phyloP scores from a whole-genome alignment of 352 stramenopile species.

The Saprolegnia parasitica region DNA sequence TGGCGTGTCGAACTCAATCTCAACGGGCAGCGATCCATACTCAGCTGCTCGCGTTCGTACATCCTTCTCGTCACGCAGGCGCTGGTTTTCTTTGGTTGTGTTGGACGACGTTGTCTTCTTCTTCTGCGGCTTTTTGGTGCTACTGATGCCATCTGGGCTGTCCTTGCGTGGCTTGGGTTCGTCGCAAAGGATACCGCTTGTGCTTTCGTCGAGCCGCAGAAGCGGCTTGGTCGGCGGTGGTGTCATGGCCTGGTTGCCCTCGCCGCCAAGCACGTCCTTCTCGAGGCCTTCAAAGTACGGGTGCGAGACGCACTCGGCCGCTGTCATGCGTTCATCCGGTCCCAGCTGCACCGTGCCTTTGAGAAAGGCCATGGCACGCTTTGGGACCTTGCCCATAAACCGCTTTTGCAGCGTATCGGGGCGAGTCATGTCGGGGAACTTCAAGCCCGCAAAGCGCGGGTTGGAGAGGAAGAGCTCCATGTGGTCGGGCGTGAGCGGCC shows the following conservation, averaged over 20 bases:
- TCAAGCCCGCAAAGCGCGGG: conserved; percentile 87
- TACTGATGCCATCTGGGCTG: conserved; percentile 7
- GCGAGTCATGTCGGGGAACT: conserved; percentile 90
- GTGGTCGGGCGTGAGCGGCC: conserved; percentile 80
- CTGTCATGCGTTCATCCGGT: conserved; percentile 67
- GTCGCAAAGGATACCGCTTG: not conserved
- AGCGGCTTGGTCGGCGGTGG: not conserved
- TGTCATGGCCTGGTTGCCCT: conserved; percentile 27
- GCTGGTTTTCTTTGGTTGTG: conserved; percentile 10
- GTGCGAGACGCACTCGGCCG: conserved; percentile 74
- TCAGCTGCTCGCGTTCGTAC: not conserved
- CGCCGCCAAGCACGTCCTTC: conserved; percentile 15
- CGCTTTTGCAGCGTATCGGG: conserved; percentile 89
- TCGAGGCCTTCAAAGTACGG: conserved; percentile 83
- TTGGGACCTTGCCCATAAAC: conserved; percentile 83
- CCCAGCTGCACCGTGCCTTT: conserved; percentile 70
- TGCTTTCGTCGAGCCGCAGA: not conserved
- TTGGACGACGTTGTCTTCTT: conserved; percentile 13
- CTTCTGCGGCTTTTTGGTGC: conserved; percentile 19
- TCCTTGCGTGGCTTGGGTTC: conserved; percentile 18
- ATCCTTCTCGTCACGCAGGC: conserved; percentile 2
- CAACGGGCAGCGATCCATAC: conserved; percentile 5
- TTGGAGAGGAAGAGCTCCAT: conserved; percentile 90
- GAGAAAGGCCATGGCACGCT: conserved; percentile 79
- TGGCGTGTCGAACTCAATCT: not conserved